Base-by-base conservation (phyloP, 495 filamentous ascomycete species). In the Penicillium riverlandense region DNA sequence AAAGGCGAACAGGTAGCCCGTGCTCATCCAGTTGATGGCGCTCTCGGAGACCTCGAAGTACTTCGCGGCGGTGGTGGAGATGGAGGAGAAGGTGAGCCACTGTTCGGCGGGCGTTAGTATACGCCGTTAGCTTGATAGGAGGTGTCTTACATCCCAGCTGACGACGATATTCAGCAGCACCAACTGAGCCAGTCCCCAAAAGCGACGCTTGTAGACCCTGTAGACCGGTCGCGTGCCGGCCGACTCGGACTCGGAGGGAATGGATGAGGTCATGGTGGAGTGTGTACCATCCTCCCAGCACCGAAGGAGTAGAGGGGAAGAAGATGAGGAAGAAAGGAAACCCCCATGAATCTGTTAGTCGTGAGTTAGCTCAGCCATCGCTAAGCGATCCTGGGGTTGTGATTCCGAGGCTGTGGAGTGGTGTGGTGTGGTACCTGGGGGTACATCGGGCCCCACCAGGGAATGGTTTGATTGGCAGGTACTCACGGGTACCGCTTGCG, bases 1-100 rank as follows among this genome's bases (percentile, higher is more conserved):
- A 56, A 95, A 96, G 35, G 88, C 73, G 57, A 97, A 95, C 35
- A 95, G 62, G 58, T 90, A 94, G 14, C 71, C 80, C 0, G 88
- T 97, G 62, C 82, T 86, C 46, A 95, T 70, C 92, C 92, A 97
- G 62, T 96, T 96, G 64, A 97, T 83, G 11, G 80, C 79, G 22
- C 80, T 84, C 53, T 90, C 80, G 14, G 75, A 75, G 6, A 86
- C 85, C 30, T 65, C 49, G 59, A 92, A 98, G 69, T 88, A 94
- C 32, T 72, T 55, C 2, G 90, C 80, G 0, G 88, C 76, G 12
- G 83, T 83, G 36, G 80, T 79, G 10, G 88, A 88, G 32, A 95
- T 82, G 29, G 92, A 81, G 7, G 91, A 83, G 67, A 88, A 98
- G 29, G 90, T 92, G 48, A 98, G 77, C 91, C 91, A 97, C 86